Base-by-base conservation (phyloP, 2,329 filamentous ascomycete genomes). In the Fusarium chlamydosporum region DNA sequence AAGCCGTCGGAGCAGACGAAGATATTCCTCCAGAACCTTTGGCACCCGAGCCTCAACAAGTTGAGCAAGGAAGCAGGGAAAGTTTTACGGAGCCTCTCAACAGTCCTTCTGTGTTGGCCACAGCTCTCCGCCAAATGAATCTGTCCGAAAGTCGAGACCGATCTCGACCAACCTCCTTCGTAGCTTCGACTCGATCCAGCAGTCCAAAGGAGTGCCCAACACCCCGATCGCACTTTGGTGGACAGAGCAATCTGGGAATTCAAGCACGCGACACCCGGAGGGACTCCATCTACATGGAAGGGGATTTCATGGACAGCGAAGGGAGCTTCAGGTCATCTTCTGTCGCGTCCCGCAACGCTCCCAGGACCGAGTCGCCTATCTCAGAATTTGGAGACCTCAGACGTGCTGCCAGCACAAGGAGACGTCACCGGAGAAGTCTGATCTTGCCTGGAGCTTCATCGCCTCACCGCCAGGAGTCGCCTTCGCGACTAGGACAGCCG, bases 131-230 rank as follows among this genome's bases (percentile, higher is more conserved):
- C 6, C 79, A 81, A 60, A 80, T 80, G 45, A 78, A 79, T 42
- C 58, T 80, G 31, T 73, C 76, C 9, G 71, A 71, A 16, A 67
- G 72, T 15, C 68, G 68, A 16, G 73, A 73, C 40, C 66, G 75
- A n/a, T 74, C 53, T 89, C 91, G 62, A 81, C 90, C 65, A 82
- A 76, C 76, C 6, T 83, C 82, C 3, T 79, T 82, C 54, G 72
- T 92, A 26, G 88, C 89, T 29, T 97, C 94, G 3, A 95, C 92
- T 2, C 87, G 92, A 67, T 97, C 96, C 5, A 96, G 89, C 76
- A 99, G 96, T 76, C 96, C 96, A 1, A 90, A 90, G 77, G 94
- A 96, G 78, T 96, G 93, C 65, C 92, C 92, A 12, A 99, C 96
- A 5, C 96, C 96, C 12, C 90, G 93, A 67, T 98, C 95, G 0